phyloP scores from a whole-genome alignment of 192 early-diverging fungal genomes.

The Backusella tuberculispora region DNA sequence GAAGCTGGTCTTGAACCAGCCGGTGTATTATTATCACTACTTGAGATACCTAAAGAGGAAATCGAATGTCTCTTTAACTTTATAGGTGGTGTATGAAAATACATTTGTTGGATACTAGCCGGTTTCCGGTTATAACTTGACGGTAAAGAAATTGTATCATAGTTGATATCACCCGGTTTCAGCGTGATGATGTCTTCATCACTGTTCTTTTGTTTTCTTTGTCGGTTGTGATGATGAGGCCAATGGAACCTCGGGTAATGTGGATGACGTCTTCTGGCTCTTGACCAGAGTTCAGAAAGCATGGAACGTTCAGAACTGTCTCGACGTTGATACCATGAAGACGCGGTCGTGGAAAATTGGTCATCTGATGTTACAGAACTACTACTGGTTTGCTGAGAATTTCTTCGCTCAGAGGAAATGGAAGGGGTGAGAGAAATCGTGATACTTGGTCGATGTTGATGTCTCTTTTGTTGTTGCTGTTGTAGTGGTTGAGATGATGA shows the following conservation, averaged over 20 bases:
- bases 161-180: background rate
- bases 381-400: constrained; percentile 23
- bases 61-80: constrained; percentile 9
- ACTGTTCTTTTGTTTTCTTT: background rate
- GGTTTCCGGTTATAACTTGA: constrained; percentile 1
- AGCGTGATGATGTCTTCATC: background rate
- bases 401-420: background rate
- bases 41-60: background rate
- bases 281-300: constrained; percentile 19
- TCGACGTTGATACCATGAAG: background rate
- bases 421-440: constrained; percentile 15
- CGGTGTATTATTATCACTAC: constrained; percentile 1
- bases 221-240: background rate
- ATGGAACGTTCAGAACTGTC: constrained; percentile 9
- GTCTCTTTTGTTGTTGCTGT: background rate
- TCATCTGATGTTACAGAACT: constrained; percentile 25
- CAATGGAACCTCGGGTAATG: constrained; percentile 25
- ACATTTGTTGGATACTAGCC: constrained; percentile 3
- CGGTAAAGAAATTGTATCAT: background rate
- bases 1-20: constrained; percentile 12
- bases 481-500: too few species aligned
- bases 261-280: constrained; percentile 11
- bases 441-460: constrained; percentile 16
- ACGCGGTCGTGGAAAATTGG: constrained; percentile 18
- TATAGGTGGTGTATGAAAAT: background rate